Evolutionary conservation across 1,284 basidiomycete genomes (phyloP).

Genomic region (Thecaphora frezii): DNA sequence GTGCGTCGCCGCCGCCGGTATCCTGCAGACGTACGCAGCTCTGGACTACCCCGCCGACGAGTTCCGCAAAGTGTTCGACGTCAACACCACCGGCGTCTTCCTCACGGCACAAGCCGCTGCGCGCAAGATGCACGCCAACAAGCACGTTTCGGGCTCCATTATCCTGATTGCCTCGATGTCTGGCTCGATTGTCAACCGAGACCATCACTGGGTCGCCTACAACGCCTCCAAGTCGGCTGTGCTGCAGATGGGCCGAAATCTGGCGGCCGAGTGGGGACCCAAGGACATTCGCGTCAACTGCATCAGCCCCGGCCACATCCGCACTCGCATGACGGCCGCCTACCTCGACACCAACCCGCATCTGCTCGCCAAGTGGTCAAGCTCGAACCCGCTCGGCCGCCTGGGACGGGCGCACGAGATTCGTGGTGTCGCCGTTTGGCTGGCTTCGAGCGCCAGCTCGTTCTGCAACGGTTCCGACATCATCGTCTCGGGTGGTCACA

Average conservation of each 20-base stretch:
- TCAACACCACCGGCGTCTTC: conserved; percentile 76
- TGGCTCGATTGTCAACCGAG: conserved; percentile 78
- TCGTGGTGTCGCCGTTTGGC: conserved; percentile 75
- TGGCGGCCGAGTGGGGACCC: conserved; percentile 77
- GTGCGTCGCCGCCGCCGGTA: conserved; percentile 76
- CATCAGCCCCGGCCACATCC: conserved; percentile 56
- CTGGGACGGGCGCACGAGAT: conserved; percentile 75
- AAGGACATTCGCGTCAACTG: conserved; percentile 65
- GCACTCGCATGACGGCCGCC: conserved; percentile 73
- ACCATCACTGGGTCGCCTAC: conserved; percentile 71
- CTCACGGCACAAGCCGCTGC: conserved; percentile 79
- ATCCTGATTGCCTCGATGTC: conserved; percentile 83
- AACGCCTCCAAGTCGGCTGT: conserved; percentile 80
- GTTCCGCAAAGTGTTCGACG: conserved; percentile 69
- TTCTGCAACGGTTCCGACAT: conserved; percentile 58
- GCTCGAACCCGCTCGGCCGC: conserved; percentile 72
- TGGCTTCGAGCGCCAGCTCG: conserved; percentile 65
- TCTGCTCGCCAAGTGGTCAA: conserved; percentile 72
- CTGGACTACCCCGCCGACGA: conserved; percentile 71
- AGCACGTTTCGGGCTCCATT: conserved; percentile 74
- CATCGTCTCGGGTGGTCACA: conserved; percentile 58
- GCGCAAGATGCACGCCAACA: conserved; percentile 70
- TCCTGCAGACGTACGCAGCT: conserved; percentile 68
- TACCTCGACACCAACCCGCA: conserved; percentile 73
- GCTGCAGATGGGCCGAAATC: conserved; percentile 76